phyloP scores from a whole-genome alignment of 257 asterid species.

The Cinchona pubescens region DNA sequence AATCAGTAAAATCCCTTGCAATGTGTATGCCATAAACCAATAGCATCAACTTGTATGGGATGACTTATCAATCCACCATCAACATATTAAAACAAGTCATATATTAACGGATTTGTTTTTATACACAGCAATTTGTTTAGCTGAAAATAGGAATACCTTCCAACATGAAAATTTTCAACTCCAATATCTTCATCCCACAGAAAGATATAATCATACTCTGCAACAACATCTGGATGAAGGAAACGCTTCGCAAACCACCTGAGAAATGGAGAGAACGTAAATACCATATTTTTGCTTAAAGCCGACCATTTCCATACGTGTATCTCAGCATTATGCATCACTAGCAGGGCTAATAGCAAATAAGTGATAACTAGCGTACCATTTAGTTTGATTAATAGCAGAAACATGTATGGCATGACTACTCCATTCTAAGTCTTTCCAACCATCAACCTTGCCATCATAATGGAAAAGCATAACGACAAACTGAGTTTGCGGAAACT shows the following conservation, averaged over 20 bases:
- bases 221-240: slow-evolving; percentile 73
- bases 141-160: slow-evolving; percentile 37
- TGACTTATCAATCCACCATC: no score
- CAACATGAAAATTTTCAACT: slow-evolving; percentile 57
- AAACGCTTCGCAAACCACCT: slow-evolving; percentile 95
- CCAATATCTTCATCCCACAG: slow-evolving; percentile 94
- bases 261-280: slow-evolving; percentile 9
- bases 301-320: not conserved
- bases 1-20: no score
- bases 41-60: no score
- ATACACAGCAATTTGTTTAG: not conserved
- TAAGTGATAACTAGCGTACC: slow-evolving; percentile 33
- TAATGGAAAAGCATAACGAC: slow-evolving; percentile 72
- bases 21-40: no score
- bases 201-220: slow-evolving; percentile 56
- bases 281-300: not conserved
- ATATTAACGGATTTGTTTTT: not conserved
- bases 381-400: slow-evolving; percentile 72
- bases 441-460: slow-evolving; percentile 64
- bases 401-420: slow-evolving; percentile 53
- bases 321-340: not conserved
- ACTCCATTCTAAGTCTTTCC: slow-evolving; percentile 73
- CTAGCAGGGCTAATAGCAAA: not conserved
- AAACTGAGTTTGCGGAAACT: slow-evolving; percentile 54
- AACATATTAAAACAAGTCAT: no score